Conservation (phyloP, 2,329 filamentous ascomycete species). For the Curvularia lunata region DNA sequence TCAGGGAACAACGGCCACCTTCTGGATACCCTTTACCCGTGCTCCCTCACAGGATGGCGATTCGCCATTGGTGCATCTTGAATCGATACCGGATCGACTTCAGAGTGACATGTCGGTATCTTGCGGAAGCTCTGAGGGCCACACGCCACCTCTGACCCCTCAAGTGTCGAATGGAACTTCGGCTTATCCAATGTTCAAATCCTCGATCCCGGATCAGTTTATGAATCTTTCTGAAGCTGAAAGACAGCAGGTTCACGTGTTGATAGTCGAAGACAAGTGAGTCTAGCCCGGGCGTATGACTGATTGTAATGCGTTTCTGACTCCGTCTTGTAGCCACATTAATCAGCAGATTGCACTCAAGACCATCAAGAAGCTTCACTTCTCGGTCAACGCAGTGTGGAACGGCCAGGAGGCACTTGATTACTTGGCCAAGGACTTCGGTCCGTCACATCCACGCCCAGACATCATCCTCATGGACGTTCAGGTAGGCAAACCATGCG, state of each 20-base stretch:
- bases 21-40: constrained; percentile 79
- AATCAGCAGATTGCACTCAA: constrained; percentile 79
- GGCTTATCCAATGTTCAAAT: constrained; percentile 36
- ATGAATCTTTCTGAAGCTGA: constrained; percentile 63
- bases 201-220: constrained; percentile 37
- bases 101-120: constrained; percentile 65
- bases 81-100: constrained; percentile 70
- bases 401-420: constrained; percentile 81
- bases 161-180: constrained; percentile 29
- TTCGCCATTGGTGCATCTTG: constrained; percentile 65
- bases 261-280: constrained; percentile 83
- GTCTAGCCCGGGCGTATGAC: constrained; percentile 34
- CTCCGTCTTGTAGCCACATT: constrained; percentile 52
- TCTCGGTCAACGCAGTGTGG: constrained; percentile 73
- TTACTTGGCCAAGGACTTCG: constrained; percentile 65
- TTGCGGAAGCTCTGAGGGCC: constrained; percentile 69
- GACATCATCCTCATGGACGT: constrained; percentile 82
- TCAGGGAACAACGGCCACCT: constrained; percentile 73
- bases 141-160: constrained; percentile 53
- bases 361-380: constrained; percentile 75
- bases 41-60: constrained; percentile 61
- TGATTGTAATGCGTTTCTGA: constrained; percentile 11
- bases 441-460: constrained; percentile 61
- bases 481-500: constrained; percentile 63
- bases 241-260: constrained; percentile 68